Percentiles rank a stretch among this genome's conserved stretches.
Evolutionary conservation across 2,329 filamentous ascomycete genomes (phyloP).

Genomic region (Dothiorella sarmentorum): DNA sequence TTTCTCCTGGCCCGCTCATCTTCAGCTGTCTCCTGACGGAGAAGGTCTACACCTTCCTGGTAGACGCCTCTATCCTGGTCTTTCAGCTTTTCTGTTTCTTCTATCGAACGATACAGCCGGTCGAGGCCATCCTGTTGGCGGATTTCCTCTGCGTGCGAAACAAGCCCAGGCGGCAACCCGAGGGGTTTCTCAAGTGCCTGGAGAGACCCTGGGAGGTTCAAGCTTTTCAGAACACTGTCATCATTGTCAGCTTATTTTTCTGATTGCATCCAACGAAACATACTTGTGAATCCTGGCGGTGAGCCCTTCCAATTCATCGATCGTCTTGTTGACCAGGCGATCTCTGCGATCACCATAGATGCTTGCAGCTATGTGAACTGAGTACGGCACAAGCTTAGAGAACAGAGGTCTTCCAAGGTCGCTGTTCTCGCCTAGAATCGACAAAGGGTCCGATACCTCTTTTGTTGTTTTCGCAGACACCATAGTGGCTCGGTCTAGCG

Average conservation of each 20-base stretch:
- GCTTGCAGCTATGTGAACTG: slow-evolving; percentile 89
- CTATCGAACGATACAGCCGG: slow-evolving; percentile 72
- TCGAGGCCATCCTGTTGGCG: slow-evolving; percentile 84
- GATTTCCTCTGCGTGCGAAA: slow-evolving; percentile 91
- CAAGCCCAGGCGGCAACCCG: slow-evolving; percentile 77
- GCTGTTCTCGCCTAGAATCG: slow-evolving; percentile 73
- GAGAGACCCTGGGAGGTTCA: slow-evolving; percentile 87
- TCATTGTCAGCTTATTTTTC: slow-evolving; percentile 13
- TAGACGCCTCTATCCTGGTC: slow-evolving; percentile 73
- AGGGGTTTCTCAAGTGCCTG: slow-evolving; percentile 94
- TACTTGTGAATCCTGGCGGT: slow-evolving; percentile 74
- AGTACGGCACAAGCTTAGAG: slow-evolving; percentile 87
- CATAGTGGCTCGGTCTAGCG: slow-evolving; percentile 86
- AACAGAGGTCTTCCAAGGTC: slow-evolving; percentile 85
- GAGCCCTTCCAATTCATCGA: slow-evolving; percentile 77
- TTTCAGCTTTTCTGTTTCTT: slow-evolving; percentile 88
- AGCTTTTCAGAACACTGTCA: slow-evolving; percentile 62
- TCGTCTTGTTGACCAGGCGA: slow-evolving; percentile 80
- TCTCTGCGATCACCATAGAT: slow-evolving; percentile 93
- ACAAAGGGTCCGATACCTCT: slow-evolving; percentile 76
- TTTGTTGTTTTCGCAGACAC: slow-evolving; percentile 73
- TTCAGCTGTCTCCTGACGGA: slow-evolving; percentile 78
- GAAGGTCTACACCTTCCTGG: slow-evolving; percentile 73
- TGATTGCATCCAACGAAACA: slow-evolving; percentile 24
- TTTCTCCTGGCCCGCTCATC: slow-evolving; percentile 71